Evolutionary conservation across 148 eudicot species (phyloP), one percentile per base, ranked within the genome.

Genomic region (Arctostaphylos glauca): DNA sequence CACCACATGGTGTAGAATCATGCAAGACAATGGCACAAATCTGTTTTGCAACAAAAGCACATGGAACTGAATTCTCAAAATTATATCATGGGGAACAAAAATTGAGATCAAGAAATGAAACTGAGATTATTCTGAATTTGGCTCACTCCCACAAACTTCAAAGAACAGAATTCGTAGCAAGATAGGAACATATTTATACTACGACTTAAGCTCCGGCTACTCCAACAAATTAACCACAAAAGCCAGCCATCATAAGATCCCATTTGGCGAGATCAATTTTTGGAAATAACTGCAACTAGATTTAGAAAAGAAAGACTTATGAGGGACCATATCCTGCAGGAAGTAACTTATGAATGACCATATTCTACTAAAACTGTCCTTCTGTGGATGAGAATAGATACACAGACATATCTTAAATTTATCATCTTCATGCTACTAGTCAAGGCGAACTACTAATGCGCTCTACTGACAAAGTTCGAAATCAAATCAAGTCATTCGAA

Each of bases 271-370:
- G 16, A 25, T 66, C 44, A 60, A 10, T 3, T 66, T 25, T 66
- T 41, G 71, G 43, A 66, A 66, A 25, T 66, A 12, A 66, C 71
- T 66, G 71, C 44, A 66, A 66, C 71, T 9, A 66, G 71, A 66
- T 66, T 25, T 25, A 60, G 67, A 60, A 60, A n/a, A 60, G 25
- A 60, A n/a, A 58, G 6, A n/a, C n/a, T 19, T 19, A n/a, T 60
- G 25, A 60, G 19, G n/a, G 43, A 62, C 5, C 38, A 62, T 62
- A 21, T 62, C 68, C 38, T 21, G 62, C 62, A 62, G 12, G 21
- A 23, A 19, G 64, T n/a, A 62, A 18, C 9, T 59, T 9, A 9
- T 9, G 68, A 7, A 12, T 62, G 31, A 12, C 21, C 13, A 21
- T 9, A 12, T 62, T 62, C 68, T 62, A 3, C 68, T 21, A 23